Conservation (phyloP, 1,139 yeast species). For the Candida freyschussii region DNA sequence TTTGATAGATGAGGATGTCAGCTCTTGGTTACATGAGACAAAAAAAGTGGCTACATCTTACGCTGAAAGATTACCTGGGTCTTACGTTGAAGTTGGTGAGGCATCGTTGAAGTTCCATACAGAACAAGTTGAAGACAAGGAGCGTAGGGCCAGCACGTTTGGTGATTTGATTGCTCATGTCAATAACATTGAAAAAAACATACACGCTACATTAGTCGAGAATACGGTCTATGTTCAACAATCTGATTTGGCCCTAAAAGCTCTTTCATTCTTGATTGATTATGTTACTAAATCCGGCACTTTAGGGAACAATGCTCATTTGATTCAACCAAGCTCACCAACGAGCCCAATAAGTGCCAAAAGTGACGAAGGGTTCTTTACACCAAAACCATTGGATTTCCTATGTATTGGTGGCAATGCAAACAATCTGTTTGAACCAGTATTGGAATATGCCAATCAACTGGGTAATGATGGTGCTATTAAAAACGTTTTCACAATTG, state of each 20-base stretch:
- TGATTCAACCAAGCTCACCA: constrained; percentile 17
- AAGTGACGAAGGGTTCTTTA: neutral
- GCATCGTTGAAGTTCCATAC: constrained; percentile 73
- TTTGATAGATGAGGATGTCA: constrained; percentile 38
- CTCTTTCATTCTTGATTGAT: constrained; percentile 41
- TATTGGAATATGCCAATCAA: constrained; percentile 56
- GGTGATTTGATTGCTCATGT: constrained; percentile 87
- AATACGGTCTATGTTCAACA: constrained; percentile 66
- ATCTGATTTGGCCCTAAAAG: constrained; percentile 46
- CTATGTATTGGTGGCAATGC: constrained; percentile 59
- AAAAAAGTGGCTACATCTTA: constrained; percentile 39
- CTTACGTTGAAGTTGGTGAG: constrained; percentile 67
- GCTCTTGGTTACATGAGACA: constrained; percentile 10
- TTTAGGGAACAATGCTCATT: constrained; percentile 21
- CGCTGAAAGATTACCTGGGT: constrained; percentile 77
- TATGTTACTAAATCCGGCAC: constrained; percentile 26
- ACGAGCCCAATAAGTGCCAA: constrained; percentile 11
- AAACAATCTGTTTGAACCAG: constrained; percentile 64
- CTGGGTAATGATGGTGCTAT: constrained; percentile 30
- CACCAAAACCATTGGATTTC: constrained; percentile 29
- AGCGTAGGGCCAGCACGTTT: constrained; percentile 55
- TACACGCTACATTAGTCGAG: constrained; percentile 75
- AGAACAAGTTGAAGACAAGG: constrained; percentile 49
- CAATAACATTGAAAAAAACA: constrained; percentile 43
- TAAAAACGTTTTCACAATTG: constrained; percentile 53